Evolutionary conservation across 495 filamentous ascomycete genomes (phyloP).

Genomic region (Lasiosphaeris hirsuta): DNA sequence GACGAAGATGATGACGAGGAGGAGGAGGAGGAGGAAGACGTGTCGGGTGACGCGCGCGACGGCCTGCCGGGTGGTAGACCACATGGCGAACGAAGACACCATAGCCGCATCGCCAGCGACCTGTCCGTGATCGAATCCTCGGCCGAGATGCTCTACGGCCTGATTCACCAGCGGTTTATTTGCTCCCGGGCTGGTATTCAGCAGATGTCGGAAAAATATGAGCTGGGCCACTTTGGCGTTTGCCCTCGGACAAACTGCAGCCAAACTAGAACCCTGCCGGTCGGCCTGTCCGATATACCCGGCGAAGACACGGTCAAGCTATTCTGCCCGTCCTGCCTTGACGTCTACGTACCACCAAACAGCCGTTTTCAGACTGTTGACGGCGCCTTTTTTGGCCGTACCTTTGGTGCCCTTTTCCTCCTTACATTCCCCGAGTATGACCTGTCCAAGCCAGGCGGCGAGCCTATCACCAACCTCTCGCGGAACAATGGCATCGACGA

Average conservation of each 20-base stretch:
- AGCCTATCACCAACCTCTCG: slow-evolving; percentile 40
- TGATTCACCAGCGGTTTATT: slow-evolving; percentile 98
- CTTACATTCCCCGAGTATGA: slow-evolving; percentile 97
- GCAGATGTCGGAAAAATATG: slow-evolving; percentile 99
- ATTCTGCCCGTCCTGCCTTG: slow-evolving; percentile 94
- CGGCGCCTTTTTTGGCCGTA: slow-evolving; percentile 96
- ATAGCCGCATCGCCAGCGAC: slow-evolving; percentile 85
- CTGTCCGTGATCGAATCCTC: slow-evolving; percentile 93
- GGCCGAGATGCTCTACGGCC: slow-evolving; percentile 92
- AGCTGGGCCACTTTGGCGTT: slow-evolving; percentile 87
- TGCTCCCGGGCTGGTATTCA: slow-evolving; percentile 96
- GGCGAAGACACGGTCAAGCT: slow-evolving; percentile 97
- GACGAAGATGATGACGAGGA: slow-evolving; percentile 81
- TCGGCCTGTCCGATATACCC: slow-evolving; percentile 88
- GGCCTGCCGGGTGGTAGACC: slow-evolving; percentile 41
- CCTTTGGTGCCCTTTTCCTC: slow-evolving; percentile 89
- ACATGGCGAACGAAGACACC: slow-evolving; percentile 64
- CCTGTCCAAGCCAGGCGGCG: slow-evolving; percentile 54
- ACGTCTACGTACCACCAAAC: slow-evolving; percentile 96
- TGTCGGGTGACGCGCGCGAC: slow-evolving; percentile 61
- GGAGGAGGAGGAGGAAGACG: slow-evolving; percentile 76
- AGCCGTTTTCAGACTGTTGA: slow-evolving; percentile 97
- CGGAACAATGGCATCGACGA: slow-evolving; percentile 35
- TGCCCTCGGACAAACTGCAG: slow-evolving; percentile 90
- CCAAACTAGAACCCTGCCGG: slow-evolving; percentile 82